Evolutionary conservation across 331 rosid genomes (phyloP).

Genomic region (Phaseolus coccineus): DNA sequence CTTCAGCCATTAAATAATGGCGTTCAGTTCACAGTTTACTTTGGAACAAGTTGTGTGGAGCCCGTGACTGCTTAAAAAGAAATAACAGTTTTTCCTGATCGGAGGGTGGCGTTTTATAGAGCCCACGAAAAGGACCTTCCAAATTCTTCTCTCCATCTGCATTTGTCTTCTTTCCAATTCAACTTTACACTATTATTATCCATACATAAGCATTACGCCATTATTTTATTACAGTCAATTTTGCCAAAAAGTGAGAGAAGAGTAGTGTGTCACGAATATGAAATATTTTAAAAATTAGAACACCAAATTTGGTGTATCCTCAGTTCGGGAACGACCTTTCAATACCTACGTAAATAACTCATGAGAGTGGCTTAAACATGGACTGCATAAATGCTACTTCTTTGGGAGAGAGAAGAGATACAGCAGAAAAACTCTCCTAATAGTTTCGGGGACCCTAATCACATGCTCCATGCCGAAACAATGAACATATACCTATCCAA

Average conservation of each 20-base stretch:
- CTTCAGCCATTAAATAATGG: constrained; percentile 24
- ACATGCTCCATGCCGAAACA: no score
- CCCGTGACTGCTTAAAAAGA: constrained; percentile 34
- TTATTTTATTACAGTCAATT: neutral
- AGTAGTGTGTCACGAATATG: neutral
- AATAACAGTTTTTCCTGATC: constrained; percentile 37
- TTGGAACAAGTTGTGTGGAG: constrained; percentile 38
- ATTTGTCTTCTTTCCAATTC: constrained; percentile 22
- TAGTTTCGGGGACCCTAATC: no score
- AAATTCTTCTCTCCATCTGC: constrained; percentile 24
- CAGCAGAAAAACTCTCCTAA: neutral
- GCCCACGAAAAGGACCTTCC: constrained; percentile 44
- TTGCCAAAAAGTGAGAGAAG: neutral
- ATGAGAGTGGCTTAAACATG: neutral
- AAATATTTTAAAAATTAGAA: neutral
- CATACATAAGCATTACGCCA: neutral
- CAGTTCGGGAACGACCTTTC: neutral
- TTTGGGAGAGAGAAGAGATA: neutral
- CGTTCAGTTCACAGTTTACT: constrained; percentile 10
- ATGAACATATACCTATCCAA: no score
- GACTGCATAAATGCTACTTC: neutral
- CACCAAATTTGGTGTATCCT: constrained; percentile 17
- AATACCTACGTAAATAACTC: neutral
- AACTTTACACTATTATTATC: constrained; percentile 7
- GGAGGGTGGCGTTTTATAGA: constrained; percentile 22